phyloP scores from a whole-genome alignment of 2,329 filamentous ascomycete genomes.

The Aspergillus puulaauensis region DNA sequence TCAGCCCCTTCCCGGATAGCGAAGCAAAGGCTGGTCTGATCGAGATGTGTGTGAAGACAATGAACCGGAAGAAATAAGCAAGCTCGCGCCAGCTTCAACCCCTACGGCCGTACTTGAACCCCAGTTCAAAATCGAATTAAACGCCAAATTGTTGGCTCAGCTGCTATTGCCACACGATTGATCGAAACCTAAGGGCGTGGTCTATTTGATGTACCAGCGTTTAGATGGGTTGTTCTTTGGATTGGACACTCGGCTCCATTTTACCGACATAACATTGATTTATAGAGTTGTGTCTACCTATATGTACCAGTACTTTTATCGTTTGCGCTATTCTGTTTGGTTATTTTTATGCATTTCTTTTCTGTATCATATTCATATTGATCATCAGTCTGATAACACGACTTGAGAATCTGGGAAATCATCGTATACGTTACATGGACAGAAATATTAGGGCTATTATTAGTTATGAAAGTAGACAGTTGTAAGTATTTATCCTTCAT shows the following conservation, averaged over 20 bases:
- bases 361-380: neutral
- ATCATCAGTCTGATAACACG: neutral
- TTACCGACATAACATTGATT: neutral
- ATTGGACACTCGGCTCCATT: neutral
- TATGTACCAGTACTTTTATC: conserved; percentile 2
- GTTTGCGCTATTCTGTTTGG: neutral
- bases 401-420: neutral
- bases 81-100: too few relatives aligned
- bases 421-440: neutral
- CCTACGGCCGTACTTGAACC: neutral
- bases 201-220: neutral
- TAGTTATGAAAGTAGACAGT: neutral
- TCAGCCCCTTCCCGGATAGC: conserved; percentile 82
- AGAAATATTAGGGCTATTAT: neutral
- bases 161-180: neutral
- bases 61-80: conserved; percentile 76
- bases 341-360: neutral
- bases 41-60: conserved; percentile 91
- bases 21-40: conserved; percentile 89
- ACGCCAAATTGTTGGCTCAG: neutral
- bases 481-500: neutral
- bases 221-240: neutral
- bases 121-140: neutral
- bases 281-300: neutral
- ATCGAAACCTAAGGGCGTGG: neutral